phyloP scores from a whole-genome alignment of 176 grass and related monocot genomes.

The Saccharum officinarum region DNA sequence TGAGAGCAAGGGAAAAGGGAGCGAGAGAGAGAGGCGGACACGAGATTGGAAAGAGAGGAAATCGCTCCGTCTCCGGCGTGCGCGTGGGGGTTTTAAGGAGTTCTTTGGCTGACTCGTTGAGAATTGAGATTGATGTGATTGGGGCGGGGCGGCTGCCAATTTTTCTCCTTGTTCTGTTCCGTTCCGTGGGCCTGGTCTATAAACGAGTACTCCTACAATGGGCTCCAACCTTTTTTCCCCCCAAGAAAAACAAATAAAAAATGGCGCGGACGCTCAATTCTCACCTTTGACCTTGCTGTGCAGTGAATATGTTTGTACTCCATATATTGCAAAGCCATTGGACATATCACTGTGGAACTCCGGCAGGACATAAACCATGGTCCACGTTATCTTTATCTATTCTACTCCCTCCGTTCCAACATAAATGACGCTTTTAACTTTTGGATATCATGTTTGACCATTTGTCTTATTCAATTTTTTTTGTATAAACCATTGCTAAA shows the following conservation, averaged over 20 bases:
- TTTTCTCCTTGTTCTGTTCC: background rate
- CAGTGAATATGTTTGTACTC: background rate
- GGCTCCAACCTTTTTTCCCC: too few relatives aligned
- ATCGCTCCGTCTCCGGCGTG: background rate
- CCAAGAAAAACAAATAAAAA: too few relatives aligned
- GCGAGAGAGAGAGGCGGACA: background rate
- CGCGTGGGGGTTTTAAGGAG: slow-evolving; percentile 30
- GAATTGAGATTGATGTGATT: background rate
- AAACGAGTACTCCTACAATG: background rate
- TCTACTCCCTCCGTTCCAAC: too few relatives aligned
- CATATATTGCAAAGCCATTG: too few relatives aligned
- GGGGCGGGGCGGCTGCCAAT: background rate
- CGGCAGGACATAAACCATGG: background rate
- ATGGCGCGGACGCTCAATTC: too few relatives aligned
- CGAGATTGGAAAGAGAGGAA: background rate
- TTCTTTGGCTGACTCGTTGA: background rate
- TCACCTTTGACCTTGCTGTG: background rate
- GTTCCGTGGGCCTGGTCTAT: background rate
- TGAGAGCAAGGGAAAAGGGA: background rate
- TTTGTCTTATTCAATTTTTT: too few relatives aligned
- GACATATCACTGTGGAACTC: too few relatives aligned
- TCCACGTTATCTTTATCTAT: too few relatives aligned
- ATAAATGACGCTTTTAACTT: too few relatives aligned
- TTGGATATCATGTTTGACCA: too few relatives aligned
- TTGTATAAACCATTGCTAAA: too few relatives aligned